A percentile compares a stretch with the other conserved stretches of the same genome.
Evolutionary conservation across 805 yeast genomes (phyloP).

Genomic region (Priceomyces melissophilus): DNA sequence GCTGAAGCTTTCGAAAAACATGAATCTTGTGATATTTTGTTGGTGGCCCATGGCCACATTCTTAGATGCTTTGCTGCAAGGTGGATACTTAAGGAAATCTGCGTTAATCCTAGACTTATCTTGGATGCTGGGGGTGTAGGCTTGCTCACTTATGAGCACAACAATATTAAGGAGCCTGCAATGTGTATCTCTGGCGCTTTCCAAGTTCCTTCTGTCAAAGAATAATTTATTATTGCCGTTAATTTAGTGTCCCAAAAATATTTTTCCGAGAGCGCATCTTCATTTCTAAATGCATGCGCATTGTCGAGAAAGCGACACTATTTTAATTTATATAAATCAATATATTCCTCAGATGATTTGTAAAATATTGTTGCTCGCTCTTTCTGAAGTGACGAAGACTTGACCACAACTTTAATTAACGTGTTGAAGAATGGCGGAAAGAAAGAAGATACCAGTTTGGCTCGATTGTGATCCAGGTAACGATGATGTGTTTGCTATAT

Average conservation of each 20-base stretch:
- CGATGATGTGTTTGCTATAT: slow-evolving; percentile 78
- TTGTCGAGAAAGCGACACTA: too few relatives aligned
- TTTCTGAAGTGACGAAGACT: too few relatives aligned
- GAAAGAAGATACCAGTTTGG: slow-evolving; percentile 59
- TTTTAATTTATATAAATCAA: too few relatives aligned
- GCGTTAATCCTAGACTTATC: slow-evolving; percentile 72
- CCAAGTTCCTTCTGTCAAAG: slow-evolving; percentile 57
- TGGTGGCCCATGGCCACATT: slow-evolving; percentile 93
- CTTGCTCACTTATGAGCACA: slow-evolving; percentile 85
- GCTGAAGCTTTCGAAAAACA: slow-evolving; percentile 46
- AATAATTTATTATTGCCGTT: neutral
- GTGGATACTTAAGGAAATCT: slow-evolving; percentile 68
- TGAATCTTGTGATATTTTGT: slow-evolving; percentile 66
- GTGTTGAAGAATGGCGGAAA: slow-evolving; percentile 1
- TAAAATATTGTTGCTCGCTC: too few relatives aligned
- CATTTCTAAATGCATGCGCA: too few relatives aligned
- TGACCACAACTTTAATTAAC: neutral
- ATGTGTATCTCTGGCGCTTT: slow-evolving; percentile 81
- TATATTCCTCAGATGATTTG: too few relatives aligned
- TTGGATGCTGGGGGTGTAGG: slow-evolving; percentile 96
- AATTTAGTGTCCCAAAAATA: too few relatives aligned
- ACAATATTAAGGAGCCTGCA: slow-evolving; percentile 83
- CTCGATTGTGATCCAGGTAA: slow-evolving; percentile 92
- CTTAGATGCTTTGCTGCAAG: slow-evolving; percentile 85
- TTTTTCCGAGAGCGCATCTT: too few relatives aligned